These are phyloP conservation scores for Lactarius akahatsu DNA, from an alignment of 768 basidiomycete species.

Conservation along the genomic window DNA sequence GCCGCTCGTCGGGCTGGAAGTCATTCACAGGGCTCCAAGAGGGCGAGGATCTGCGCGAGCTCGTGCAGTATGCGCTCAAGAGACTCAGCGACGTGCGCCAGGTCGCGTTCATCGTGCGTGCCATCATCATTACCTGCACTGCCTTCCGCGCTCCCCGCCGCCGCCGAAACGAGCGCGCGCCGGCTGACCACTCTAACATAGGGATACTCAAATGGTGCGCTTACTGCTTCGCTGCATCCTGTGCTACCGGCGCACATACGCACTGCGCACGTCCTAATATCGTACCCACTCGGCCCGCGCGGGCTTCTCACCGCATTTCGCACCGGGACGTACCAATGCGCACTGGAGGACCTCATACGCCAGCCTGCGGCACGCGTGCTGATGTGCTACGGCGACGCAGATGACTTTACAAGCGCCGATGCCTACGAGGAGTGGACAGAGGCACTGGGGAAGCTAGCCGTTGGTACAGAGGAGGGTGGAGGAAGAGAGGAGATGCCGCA, in stretches of 20 bases:
- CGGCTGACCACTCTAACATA: conserved; percentile 33
- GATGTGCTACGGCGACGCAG: conserved; percentile 62
- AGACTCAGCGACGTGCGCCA: conserved; percentile 44
- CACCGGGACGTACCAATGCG: conserved; percentile 50
- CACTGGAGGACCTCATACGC: conserved; percentile 50
- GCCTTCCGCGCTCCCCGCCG: neutral
- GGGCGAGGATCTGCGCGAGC: conserved; percentile 62
- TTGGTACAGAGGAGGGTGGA: neutral
- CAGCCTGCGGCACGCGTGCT: conserved; percentile 53
- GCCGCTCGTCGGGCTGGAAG: conserved; percentile 67
- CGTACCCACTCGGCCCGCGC: conserved; percentile 72
- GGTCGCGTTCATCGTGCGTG: conserved; percentile 60
- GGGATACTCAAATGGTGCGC: conserved; percentile 83
- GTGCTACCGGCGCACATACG: conserved; percentile 48
- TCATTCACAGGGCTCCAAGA: conserved; percentile 73
- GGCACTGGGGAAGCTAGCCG: conserved; percentile 35
- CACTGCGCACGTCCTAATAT: conserved; percentile 67
- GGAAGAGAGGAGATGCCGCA: neutral
- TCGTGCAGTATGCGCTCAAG: conserved; percentile 56
- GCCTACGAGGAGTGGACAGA: conserved; percentile 58
- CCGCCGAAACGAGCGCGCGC: too few relatives aligned
- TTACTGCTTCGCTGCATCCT: conserved; percentile 68
- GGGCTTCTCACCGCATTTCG: conserved; percentile 69
- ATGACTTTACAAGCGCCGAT: conserved; percentile 63
- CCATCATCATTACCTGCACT: neutral